These are phyloP conservation scores for Sungouiella blattae DNA, from an alignment of 805 yeast species.

Conservation along the genomic window DNA sequence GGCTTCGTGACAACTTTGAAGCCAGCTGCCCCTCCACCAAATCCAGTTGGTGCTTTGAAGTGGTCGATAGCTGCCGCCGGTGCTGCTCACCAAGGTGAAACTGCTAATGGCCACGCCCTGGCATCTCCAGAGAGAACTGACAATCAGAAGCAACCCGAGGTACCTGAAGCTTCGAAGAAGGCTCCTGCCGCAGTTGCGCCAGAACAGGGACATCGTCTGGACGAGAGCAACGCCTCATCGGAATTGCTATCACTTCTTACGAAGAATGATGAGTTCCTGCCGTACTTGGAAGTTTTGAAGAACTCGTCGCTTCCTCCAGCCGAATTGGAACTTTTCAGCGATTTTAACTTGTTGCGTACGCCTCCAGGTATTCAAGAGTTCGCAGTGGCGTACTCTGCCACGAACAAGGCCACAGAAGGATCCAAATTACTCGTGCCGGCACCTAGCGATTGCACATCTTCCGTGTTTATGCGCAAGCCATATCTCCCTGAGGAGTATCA, in stretches of 20 bases:
- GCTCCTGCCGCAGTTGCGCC: not conserved
- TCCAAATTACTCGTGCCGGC: slow-evolving; percentile 18
- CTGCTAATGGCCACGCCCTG: slow-evolving; percentile 5
- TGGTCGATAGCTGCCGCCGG: slow-evolving; percentile 56
- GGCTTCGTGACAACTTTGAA: slow-evolving; percentile 43
- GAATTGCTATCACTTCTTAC: slow-evolving; percentile 18
- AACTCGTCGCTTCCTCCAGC: slow-evolving; percentile 27
- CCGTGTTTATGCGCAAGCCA: slow-evolving; percentile 20
- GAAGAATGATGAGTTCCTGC: slow-evolving; percentile 16
- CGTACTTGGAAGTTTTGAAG: slow-evolving; percentile 25
- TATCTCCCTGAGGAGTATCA: slow-evolving; percentile 27
- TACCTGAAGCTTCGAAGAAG: not conserved
- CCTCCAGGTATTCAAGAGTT: slow-evolving; percentile 45
- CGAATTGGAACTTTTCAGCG: slow-evolving; percentile 35
- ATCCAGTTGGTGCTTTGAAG: slow-evolving; percentile 52
- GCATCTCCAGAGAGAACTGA: not conserved
- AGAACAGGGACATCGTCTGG: not conserved
- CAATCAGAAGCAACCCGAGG: not conserved
- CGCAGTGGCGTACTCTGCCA: slow-evolving; percentile 35
- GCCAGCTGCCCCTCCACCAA: slow-evolving; percentile 54
- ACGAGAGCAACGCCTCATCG: slow-evolving; percentile 14
- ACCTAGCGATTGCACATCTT: not conserved
- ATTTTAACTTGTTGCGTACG: slow-evolving; percentile 27
- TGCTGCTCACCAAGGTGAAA: slow-evolving; percentile 7
- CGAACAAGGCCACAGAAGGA: slow-evolving; percentile 22